Evolutionary conservation across 257 asterid species (phyloP).

Genomic region (Anisodus tanguticus): DNA sequence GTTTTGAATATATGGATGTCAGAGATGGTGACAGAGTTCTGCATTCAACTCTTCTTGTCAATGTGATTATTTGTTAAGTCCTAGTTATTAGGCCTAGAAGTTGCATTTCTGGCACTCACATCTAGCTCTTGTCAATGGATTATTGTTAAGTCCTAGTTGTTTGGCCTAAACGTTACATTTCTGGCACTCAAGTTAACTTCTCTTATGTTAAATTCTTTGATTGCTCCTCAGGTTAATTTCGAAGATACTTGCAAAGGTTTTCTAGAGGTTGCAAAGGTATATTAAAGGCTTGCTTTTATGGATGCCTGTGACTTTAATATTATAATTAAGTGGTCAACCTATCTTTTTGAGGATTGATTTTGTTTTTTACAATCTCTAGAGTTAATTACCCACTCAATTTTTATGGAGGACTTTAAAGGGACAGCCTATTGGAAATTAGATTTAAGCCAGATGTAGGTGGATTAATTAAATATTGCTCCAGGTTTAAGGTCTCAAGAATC

Average conservation of each 20-base stretch:
- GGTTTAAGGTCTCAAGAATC: constrained; percentile 17
- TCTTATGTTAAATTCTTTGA: constrained; percentile 7
- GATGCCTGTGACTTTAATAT: background rate
- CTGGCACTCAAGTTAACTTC: background rate
- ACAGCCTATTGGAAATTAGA: constrained; percentile 7
- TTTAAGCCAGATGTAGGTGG: constrained; percentile 24
- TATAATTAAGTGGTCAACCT: background rate
- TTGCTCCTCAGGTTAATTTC: constrained; percentile 72
- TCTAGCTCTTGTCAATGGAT: background rate
- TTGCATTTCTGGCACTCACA: background rate
- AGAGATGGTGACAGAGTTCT: background rate
- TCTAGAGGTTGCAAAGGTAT: constrained; percentile 94
- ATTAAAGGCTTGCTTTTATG: background rate
- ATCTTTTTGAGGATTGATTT: background rate
- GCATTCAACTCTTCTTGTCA: background rate
- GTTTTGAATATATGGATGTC: background rate
- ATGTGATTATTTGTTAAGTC: constrained; percentile 3
- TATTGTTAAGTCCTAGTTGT: constrained; percentile 10
- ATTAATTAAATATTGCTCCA: background rate
- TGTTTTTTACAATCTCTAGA: background rate
- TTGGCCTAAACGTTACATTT: background rate
- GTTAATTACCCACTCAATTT: background rate
- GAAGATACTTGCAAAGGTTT: constrained; percentile 99
- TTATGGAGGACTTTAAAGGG: background rate
- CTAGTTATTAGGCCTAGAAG: background rate